Conservation (phyloP, 2,329 filamentous ascomycete species). For the Trichoderma sp. region DNA sequence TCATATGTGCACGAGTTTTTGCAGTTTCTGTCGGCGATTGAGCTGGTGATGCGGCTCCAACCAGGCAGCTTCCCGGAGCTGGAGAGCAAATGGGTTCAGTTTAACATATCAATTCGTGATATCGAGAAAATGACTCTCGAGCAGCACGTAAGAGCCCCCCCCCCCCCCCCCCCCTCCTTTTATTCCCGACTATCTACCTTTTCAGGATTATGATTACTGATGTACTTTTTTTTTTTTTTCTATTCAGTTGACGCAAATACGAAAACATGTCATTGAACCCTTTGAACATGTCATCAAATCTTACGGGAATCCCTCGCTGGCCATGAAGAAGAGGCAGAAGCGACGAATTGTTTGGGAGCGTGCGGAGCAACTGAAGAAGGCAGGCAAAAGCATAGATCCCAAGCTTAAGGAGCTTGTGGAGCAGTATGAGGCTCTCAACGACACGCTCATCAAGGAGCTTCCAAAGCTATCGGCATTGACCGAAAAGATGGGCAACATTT, state of each 20-base stretch:
- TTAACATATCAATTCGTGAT: slow-evolving; percentile 84
- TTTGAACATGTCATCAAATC: slow-evolving; percentile 76
- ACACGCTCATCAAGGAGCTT: slow-evolving; percentile 89
- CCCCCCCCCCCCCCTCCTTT: too few relatives aligned
- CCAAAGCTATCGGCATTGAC: slow-evolving; percentile 81
- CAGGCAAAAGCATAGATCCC: slow-evolving; percentile 83
- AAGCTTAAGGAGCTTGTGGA: slow-evolving; percentile 83
- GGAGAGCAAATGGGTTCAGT: slow-evolving; percentile 91
- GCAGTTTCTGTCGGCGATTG: slow-evolving; percentile 77
- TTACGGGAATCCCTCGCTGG: slow-evolving; percentile 79
- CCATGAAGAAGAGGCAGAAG: slow-evolving; percentile 94
- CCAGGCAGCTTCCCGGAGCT: slow-evolving; percentile 78
- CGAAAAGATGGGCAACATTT: slow-evolving; percentile 79
- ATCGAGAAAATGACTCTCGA: slow-evolving; percentile 80
- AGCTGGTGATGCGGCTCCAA: slow-evolving; percentile 73
- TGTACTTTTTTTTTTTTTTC: slow-evolving; percentile 5
- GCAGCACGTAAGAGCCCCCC: slow-evolving; percentile 67
- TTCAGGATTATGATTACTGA: neutral
- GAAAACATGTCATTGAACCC: slow-evolving; percentile 81
- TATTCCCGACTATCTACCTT: neutral
- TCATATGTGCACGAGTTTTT: slow-evolving; percentile 81
- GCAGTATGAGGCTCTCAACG: slow-evolving; percentile 87
- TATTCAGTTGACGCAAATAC: slow-evolving; percentile 62
- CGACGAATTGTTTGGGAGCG: slow-evolving; percentile 87
- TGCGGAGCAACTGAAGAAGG: slow-evolving; percentile 73